Evolutionary conservation across 2,329 filamentous ascomycete genomes (phyloP).

Genomic region (Fusarium papillatum): DNA sequence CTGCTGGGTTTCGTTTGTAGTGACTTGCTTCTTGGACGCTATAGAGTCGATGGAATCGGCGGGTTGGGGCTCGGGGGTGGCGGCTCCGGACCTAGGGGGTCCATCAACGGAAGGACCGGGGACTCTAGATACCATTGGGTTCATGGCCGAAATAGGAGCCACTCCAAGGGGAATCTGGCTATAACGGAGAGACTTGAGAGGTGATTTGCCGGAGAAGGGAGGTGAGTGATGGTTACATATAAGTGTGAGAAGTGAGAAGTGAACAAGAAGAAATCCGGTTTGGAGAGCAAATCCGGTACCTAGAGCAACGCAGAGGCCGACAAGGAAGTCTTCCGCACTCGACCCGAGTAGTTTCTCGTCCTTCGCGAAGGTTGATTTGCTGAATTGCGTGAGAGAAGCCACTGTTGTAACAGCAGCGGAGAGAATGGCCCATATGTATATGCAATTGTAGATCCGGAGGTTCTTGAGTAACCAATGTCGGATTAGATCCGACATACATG

Average conservation of each 20-base stretch:
- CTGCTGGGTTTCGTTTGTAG: slow-evolving; percentile 59
- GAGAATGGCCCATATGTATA: slow-evolving; percentile 55
- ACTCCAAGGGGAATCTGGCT: slow-evolving; percentile 56
- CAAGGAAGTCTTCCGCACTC: slow-evolving; percentile 51
- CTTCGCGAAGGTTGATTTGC: slow-evolving; percentile 36
- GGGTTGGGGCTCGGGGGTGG: slow-evolving; percentile 52
- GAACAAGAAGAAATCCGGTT: slow-evolving; percentile 60
- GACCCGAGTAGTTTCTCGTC: slow-evolving; percentile 20
- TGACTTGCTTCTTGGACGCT: slow-evolving; percentile 67
- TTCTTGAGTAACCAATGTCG: slow-evolving; percentile 39
- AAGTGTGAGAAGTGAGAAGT: slow-evolving; percentile 47
- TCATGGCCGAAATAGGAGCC: slow-evolving; percentile 47
- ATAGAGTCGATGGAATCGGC: slow-evolving; percentile 65
- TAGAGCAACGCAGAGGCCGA: slow-evolving; percentile 60
- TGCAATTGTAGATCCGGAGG: slow-evolving; percentile 41
- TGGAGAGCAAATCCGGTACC: slow-evolving; percentile 61
- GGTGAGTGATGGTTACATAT: slow-evolving; percentile 38
- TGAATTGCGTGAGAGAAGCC: slow-evolving; percentile 56
- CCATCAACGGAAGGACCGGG: slow-evolving; percentile 59
- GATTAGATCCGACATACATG: slow-evolving; percentile 39
- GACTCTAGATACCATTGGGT: slow-evolving; percentile 53
- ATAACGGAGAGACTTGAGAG: slow-evolving; percentile 66
- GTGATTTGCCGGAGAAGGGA: slow-evolving; percentile 37
- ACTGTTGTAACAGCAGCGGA: slow-evolving; percentile 61
- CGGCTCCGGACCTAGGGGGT: slow-evolving; percentile 41